Evolutionary conservation across 2,329 filamentous ascomycete genomes (phyloP).

Genomic region (Pestalotiopsis sp.): DNA sequence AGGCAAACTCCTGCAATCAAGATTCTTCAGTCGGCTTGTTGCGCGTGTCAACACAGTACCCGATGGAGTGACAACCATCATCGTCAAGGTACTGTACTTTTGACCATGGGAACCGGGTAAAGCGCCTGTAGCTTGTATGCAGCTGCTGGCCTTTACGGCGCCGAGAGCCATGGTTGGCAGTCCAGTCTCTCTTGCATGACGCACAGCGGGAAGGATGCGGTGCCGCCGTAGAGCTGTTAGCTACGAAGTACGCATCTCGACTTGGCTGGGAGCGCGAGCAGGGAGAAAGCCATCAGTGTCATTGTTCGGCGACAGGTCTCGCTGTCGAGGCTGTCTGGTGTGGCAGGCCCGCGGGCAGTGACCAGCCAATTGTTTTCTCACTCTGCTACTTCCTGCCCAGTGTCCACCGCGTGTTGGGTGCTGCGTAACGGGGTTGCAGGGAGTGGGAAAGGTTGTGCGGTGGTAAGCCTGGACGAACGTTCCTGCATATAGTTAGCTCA

Average conservation of each 20-base stretch:
- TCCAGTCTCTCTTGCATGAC: background rate
- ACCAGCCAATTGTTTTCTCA: background rate
- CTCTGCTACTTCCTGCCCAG: background rate
- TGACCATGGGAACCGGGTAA: background rate
- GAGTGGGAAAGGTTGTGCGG: background rate
- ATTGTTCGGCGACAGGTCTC: background rate
- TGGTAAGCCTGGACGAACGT: background rate
- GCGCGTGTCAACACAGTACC: background rate
- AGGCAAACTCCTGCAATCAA: too few species aligned
- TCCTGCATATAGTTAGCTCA: constrained; percentile 2
- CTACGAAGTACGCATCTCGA: background rate
- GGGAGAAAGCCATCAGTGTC: background rate
- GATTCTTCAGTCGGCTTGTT: background rate
- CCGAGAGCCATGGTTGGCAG: background rate
- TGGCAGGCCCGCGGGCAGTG: background rate
- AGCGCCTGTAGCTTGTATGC: background rate
- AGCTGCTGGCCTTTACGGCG: background rate
- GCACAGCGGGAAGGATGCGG: background rate
- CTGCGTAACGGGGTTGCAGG: background rate
- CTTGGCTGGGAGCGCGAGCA: background rate
- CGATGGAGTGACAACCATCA: background rate
- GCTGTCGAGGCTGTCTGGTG: background rate
- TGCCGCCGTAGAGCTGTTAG: background rate
- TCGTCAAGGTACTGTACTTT: constrained; percentile 4
- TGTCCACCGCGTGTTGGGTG: background rate